These are phyloP conservation scores for Maudiozyma bulderi DNA, from an alignment of 805 yeast genomes.

Conservation along the genomic window DNA sequence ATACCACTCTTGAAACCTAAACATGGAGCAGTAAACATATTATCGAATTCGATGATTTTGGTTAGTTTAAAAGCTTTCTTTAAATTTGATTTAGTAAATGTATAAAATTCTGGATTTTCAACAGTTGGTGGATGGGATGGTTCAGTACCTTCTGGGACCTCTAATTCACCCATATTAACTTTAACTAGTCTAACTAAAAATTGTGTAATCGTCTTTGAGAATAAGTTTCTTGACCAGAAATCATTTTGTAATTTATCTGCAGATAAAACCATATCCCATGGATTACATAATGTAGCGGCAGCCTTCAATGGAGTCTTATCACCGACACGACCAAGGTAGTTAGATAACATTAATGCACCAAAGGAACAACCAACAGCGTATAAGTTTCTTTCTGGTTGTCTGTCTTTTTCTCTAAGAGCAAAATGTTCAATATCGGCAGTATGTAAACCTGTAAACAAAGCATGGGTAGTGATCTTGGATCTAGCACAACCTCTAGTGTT, in stretches of 20 bases:
- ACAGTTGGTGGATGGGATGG: slow-evolving; percentile 11
- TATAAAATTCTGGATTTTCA: slow-evolving; percentile 12
- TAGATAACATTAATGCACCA: slow-evolving; percentile 58
- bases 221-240: slow-evolving; percentile 33
- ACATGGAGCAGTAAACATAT: slow-evolving; percentile 46
- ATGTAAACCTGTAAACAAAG: slow-evolving; percentile 55
- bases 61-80: slow-evolving; percentile 31
- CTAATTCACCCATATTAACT: slow-evolving; percentile 32
- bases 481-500: slow-evolving; percentile 73
- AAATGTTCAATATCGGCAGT: slow-evolving; percentile 61
- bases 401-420: slow-evolving; percentile 38
- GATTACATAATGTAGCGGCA: slow-evolving; percentile 52
- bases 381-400: slow-evolving; percentile 55
- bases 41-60: slow-evolving; percentile 49
- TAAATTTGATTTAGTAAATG: slow-evolving; percentile 27
- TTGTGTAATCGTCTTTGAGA: slow-evolving; percentile 34
- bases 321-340: slow-evolving; percentile 62
- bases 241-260: slow-evolving; percentile 34
- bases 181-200: slow-evolving; percentile 36
- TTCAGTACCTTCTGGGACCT: slow-evolving; percentile 8
- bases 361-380: slow-evolving; percentile 62
- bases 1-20: slow-evolving; percentile 53
- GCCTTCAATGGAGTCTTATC: slow-evolving; percentile 44
- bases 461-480: slow-evolving; percentile 60
- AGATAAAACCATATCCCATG: slow-evolving; percentile 63